Evolutionary conservation across 495 filamentous ascomycete genomes (phyloP), one percentile per base, ranked within the genome.

Genomic region (Penicillium manginii): DNA sequence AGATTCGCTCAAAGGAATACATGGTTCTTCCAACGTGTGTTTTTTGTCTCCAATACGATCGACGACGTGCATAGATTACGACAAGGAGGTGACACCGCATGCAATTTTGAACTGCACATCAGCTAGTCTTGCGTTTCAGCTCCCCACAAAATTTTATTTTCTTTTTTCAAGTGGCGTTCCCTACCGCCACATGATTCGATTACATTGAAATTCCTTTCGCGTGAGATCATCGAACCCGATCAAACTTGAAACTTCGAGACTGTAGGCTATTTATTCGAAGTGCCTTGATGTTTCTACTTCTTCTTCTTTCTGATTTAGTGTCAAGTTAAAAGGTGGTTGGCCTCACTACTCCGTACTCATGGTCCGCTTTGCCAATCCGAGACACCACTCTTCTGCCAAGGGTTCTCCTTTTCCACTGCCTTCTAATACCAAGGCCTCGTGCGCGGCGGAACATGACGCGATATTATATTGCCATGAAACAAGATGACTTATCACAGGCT

Each of bases 321-420:
- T 29, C 26, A 8, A 7, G 26, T 29, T 29, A 1, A 29, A 29
- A 29, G 1, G 26, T 5, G 26, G 5, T 8, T 29, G 26, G 9
- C 26, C 26, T n/a, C n/a, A n/a, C 26, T 29, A 0, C 26, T 29
- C 5, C 6, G 26, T n/a, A 8, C 26, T 29, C 26, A 29, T 29
- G 26, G 26, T 29, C 4, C 26, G 26, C 26, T 29, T 1, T 8
- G 5, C 26, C 6, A 55, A 8, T 9, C 22, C 53, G 53, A 14
- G 10, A 69, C 68, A 66, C 82, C 70, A 40, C 79, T 75, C 62
- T 74, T 45, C 57, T 78, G 72, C 75, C 75, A 83, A 4, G 79
- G 79, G 62, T 71, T 64, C 4, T 72, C 66, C 8, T 61, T 48
- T 59, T 82, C 81, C 22, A 79, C 68, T 0, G 65, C 57, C 26